Conservation (phyloP, 2,329 filamentous ascomycete genomes). For the Epichloe amarillans region DNA sequence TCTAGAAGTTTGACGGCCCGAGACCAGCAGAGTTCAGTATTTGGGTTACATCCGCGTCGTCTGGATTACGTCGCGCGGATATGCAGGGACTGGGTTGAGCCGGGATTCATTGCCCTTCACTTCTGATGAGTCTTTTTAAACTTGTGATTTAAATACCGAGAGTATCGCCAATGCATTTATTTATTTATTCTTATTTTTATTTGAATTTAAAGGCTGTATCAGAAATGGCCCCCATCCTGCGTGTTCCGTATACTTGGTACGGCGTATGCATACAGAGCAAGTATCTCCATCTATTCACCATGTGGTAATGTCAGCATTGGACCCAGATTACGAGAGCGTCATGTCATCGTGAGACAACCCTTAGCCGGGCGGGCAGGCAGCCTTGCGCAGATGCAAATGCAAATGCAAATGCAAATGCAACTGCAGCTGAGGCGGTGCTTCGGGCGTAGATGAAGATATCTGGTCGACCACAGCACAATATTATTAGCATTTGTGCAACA, state of each 20-base stretch:
- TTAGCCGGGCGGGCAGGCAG: background rate
- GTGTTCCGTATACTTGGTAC: background rate
- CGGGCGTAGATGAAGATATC: background rate
- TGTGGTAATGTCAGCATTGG: background rate
- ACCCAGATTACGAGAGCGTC: background rate
- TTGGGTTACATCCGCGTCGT: background rate
- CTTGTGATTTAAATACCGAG: no score
- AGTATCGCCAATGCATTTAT: no score
- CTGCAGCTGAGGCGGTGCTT: background rate
- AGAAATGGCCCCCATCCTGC: background rate
- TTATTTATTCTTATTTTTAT: no score
- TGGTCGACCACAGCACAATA: background rate
- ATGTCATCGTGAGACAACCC: background rate
- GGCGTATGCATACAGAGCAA: background rate
- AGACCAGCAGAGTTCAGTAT: background rate
- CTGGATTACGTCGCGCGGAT: no score
- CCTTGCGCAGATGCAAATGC: background rate
- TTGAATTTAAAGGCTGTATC: no score
- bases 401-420: no score
- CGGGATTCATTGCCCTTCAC: no score
- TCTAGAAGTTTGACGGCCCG: background rate
- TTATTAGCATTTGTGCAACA: background rate
- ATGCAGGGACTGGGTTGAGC: no score
- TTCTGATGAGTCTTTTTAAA: no score
- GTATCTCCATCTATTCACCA: background rate